Percentiles rank a stretch among this genome's conserved stretches.
These are phyloP conservation scores for Starmerella vaccinii DNA, from an alignment of 805 yeast genomes.

Conservation along the genomic window DNA sequence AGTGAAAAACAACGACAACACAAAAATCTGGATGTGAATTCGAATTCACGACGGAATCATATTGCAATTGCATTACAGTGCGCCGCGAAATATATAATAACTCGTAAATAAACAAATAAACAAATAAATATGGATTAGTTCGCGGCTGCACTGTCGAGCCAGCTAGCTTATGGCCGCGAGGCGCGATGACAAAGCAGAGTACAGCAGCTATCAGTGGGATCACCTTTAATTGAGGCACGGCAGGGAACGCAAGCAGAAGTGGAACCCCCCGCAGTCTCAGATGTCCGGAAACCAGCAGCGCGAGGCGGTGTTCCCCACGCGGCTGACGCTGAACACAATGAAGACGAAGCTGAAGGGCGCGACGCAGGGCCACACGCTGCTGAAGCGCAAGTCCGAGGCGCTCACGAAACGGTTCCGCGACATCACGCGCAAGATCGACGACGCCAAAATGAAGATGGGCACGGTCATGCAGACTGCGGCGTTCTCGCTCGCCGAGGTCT, in stretches of 20 bases:
- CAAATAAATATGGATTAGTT: too few species aligned
- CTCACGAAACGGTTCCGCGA: slow-evolving; percentile 93
- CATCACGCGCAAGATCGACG: slow-evolving; percentile 86
- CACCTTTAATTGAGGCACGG: neutral
- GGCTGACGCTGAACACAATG: slow-evolving; percentile 94
- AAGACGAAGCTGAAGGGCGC: slow-evolving; percentile 95
- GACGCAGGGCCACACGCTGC: slow-evolving; percentile 83
- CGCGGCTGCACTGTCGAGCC: neutral
- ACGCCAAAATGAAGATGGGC: slow-evolving; percentile 94
- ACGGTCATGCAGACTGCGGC: slow-evolving; percentile 98
- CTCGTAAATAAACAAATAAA: too few species aligned
- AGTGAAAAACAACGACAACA: too few species aligned
- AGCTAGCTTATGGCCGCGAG: neutral
- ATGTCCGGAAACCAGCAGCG: slow-evolving; percentile 66
- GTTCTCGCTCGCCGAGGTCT: slow-evolving; percentile 91
- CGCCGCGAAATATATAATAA: too few species aligned
- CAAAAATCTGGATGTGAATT: too few species aligned
- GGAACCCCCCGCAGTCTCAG: neutral
- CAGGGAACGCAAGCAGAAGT: neutral
- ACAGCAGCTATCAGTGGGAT: too few species aligned
- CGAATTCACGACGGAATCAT: too few species aligned
- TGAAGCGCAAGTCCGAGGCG: slow-evolving; percentile 95
- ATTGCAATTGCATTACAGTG: too few species aligned
- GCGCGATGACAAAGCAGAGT: neutral
- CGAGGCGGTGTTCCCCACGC: slow-evolving; percentile 94